Evolutionary conservation across 768 basidiomycete genomes (phyloP).

Genomic region (Pisolithus marmoratus): DNA sequence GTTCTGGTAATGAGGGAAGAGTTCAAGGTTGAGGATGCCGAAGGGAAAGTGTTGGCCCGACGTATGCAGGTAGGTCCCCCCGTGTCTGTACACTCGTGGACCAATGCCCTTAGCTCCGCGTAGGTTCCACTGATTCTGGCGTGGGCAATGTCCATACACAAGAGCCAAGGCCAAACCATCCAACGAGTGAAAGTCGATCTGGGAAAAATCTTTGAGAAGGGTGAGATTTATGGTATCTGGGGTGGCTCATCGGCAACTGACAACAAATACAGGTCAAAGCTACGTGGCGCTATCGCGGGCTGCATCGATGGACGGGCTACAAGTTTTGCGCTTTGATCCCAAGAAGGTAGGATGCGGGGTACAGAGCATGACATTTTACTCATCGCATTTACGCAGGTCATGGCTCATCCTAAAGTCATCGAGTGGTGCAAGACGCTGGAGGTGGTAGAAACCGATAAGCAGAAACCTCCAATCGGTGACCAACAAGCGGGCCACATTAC

Average conservation of each 20-base stretch:
- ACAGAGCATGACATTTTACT: neutral
- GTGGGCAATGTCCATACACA: constrained; percentile 78
- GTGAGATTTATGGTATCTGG: constrained; percentile 15
- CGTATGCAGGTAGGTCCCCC: constrained; percentile 34
- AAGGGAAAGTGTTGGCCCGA: constrained; percentile 43
- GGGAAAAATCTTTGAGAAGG: constrained; percentile 58
- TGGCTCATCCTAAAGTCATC: constrained; percentile 39
- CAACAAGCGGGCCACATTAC: too few species aligned
- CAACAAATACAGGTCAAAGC: constrained; percentile 33
- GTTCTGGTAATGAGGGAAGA: constrained; percentile 48
- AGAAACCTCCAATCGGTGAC: neutral
- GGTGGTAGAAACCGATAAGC: neutral
- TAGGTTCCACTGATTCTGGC: constrained; percentile 71
- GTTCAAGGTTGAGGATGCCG: constrained; percentile 47
- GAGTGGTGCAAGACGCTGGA: constrained; percentile 35
- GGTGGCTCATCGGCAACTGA: neutral
- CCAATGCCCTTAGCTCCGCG: neutral
- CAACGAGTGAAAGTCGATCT: constrained; percentile 61
- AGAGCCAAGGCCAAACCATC: constrained; percentile 72
- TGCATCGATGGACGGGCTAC: constrained; percentile 47
- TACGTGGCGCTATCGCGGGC: constrained; percentile 50
- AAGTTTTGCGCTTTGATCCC: constrained; percentile 47
- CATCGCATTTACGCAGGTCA: constrained; percentile 24
- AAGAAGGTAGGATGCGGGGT: constrained; percentile 37
- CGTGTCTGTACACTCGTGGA: neutral